Evolutionary conservation across 139 green algal species (phyloP), one percentile per base, ranked within the genome.

Genomic region (Astrephomene gubernaculifera): DNA sequence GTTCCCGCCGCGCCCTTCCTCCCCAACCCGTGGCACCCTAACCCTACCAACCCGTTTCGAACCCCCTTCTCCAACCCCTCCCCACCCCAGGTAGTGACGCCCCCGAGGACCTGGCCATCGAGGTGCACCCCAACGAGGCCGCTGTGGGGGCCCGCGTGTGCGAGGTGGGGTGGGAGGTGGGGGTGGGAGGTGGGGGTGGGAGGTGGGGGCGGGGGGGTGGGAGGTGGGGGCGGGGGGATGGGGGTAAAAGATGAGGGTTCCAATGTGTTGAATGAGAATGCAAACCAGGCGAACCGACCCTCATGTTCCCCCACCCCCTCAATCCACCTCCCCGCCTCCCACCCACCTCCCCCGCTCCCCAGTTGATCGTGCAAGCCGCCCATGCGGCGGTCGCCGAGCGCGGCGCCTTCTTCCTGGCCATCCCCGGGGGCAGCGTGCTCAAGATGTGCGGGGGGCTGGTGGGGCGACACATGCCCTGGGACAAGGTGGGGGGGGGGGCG

Each of bases 381-480:
- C 33, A 63, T n/a, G 31, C 54, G 17, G 82, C 82, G 22, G 60
- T 87, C 33, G 41, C 70, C 12, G 36, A 68, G 31, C 54, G 71
- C 12, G 82, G 82, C 31, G 41, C 2, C 0, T 87, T 87, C 71
- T 72, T 81, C 43, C 70, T 87, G 39, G 82, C 82, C 41, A 69
- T 87, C 25, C 82, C 82, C 3, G 82, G 82, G 9, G 82, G 82
- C 70, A 69, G 41, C 24, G 82, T 87, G 69, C 70, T 87, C 70
- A 87, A 87, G 82, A 87, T 87, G 82, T 73, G 57, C 21, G 82
- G 21, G 0, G 82, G 82, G 21, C 70, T 87, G 70, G 82, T 52
- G 43, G 57, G 71, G 12, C 17, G 4, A 39, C 12, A 33, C 53
- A 75, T 87, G 44, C 65, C 71, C 57, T 87, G 82, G 82, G 45